Percentiles rank a stretch among this genome's conserved stretches.
Conservation (phyloP, 1,139 yeast species). For the Diutina pseudorugosa region DNA sequence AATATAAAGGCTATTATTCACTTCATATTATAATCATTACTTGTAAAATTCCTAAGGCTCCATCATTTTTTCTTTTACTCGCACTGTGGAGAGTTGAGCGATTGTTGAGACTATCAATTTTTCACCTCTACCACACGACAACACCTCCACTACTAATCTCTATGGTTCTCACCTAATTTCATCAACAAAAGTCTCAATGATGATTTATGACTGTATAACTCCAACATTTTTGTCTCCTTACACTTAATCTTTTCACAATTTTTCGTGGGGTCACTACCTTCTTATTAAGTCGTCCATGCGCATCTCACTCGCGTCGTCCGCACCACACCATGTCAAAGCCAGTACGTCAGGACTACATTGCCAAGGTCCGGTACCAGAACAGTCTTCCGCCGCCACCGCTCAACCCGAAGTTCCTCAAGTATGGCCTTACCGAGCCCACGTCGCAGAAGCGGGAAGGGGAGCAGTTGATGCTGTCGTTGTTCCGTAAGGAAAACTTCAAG, state of each 20-base stretch:
- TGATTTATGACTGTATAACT: no score
- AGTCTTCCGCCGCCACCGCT: slow-evolving; percentile 89
- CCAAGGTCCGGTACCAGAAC: slow-evolving; percentile 75
- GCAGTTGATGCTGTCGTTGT: slow-evolving; percentile 57
- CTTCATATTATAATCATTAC: no score
- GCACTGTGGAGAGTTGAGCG: no score
- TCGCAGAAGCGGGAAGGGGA: slow-evolving; percentile 35
- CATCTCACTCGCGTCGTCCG: not conserved
- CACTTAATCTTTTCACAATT: not conserved
- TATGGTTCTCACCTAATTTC: no score
- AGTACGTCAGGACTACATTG: slow-evolving; percentile 75
- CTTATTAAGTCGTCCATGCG: not conserved
- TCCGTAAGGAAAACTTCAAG: slow-evolving; percentile 63
- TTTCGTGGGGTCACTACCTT: not conserved
- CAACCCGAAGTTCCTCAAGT: slow-evolving; percentile 72
- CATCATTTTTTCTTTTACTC: no score
- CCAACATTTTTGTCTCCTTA: not conserved
- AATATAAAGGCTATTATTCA: no score
- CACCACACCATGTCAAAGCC: slow-evolving; percentile 13
- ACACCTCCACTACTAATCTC: no score
- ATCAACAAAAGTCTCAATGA: no score
- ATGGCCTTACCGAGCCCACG: slow-evolving; percentile 30
- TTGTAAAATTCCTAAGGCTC: no score
- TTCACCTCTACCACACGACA: no score
- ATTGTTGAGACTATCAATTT: no score